Conservation (phyloP, 768 basidiomycete species). For the Lyophyllum atratum region DNA sequence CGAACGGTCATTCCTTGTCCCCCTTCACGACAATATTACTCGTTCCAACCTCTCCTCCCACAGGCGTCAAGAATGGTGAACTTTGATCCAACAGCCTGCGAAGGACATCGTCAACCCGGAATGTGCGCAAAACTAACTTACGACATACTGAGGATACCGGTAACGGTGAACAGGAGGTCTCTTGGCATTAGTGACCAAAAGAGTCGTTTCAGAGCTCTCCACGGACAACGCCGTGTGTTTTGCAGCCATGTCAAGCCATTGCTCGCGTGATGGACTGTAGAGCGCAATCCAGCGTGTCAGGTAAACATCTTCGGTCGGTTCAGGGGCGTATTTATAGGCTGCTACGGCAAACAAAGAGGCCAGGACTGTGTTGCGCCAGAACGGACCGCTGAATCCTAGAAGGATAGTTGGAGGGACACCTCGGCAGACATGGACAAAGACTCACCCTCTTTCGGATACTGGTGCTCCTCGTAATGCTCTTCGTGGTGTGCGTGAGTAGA, state of each 20-base stretch:
- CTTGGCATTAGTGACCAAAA: conserved; percentile 45
- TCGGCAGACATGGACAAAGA: background rate
- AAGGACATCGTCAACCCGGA: conserved; percentile 4
- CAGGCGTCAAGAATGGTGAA: conserved; percentile 61
- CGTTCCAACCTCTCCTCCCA: conserved; percentile 49
- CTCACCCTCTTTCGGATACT: conserved; percentile 63
- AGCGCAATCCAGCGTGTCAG: conserved; percentile 68
- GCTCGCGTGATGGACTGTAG: conserved; percentile 52
- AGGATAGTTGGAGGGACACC: conserved; percentile 1
- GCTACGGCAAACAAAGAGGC: conserved; percentile 49
- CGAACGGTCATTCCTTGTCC: conserved; percentile 21
- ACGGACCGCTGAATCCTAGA: conserved; percentile 61
- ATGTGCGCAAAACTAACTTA: background rate
- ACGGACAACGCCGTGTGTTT: conserved; percentile 53
- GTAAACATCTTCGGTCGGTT: conserved; percentile 58
- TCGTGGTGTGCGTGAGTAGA: conserved; percentile 46
- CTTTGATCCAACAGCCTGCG: conserved; percentile 56
- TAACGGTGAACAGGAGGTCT: conserved; percentile 59
- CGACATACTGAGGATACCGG: conserved; percentile 75
- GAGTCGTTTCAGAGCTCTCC: conserved; percentile 41
- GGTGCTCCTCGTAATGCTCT: conserved; percentile 30
- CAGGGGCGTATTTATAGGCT: conserved; percentile 71
- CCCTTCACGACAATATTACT: conserved; percentile 33
- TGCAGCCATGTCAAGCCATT: conserved; percentile 58
- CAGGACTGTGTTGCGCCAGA: conserved; percentile 69